These are phyloP conservation scores for Xylaria sp. DNA, from an alignment of 2,329 filamentous ascomycete species.

Conservation along the genomic window DNA sequence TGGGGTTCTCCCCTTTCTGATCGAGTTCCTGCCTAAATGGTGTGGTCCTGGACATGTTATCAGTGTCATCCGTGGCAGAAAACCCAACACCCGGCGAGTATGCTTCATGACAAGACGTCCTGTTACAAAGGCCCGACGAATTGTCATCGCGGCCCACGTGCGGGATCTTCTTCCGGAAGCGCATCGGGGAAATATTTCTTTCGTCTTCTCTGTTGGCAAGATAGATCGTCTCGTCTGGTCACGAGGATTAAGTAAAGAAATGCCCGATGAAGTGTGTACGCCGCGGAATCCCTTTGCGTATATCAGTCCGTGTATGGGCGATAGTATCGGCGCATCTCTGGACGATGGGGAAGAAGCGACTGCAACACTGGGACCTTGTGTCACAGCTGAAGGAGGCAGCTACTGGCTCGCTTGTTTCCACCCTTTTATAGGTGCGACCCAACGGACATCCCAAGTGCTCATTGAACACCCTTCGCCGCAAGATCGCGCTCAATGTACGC, in stretches of 20 bases:
- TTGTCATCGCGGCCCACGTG: slow-evolving; percentile 55
- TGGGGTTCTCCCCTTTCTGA: slow-evolving; percentile 56
- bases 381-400: slow-evolving; percentile 52
- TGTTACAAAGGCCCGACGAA: slow-evolving; percentile 52
- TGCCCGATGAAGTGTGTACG: slow-evolving; percentile 55
- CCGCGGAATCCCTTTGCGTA: slow-evolving; percentile 59
- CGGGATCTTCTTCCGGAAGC: slow-evolving; percentile 55
- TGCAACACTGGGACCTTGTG: slow-evolving; percentile 56
- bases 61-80: slow-evolving; percentile 53
- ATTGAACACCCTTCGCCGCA: slow-evolving; percentile 57
- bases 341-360: slow-evolving; percentile 51
- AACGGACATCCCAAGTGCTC: slow-evolving; percentile 43
- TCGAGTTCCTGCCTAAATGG: slow-evolving; percentile 57
- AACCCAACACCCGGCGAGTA: slow-evolving; percentile 52
- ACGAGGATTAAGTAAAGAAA: slow-evolving; percentile 52
- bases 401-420: slow-evolving; percentile 60
- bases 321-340: slow-evolving; percentile 55
- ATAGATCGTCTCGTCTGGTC: slow-evolving; percentile 56
- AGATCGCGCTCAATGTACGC: slow-evolving; percentile 53
- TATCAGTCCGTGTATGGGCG: slow-evolving; percentile 57
- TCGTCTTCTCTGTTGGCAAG: slow-evolving; percentile 54
- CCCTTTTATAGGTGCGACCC: slow-evolving; percentile 55
- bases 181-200: slow-evolving; percentile 49
- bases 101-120: slow-evolving; percentile 54
- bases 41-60: slow-evolving; percentile 55